Base-by-base conservation (phyloP, 169 alveolate species). In the Neospora caninum region DNA sequence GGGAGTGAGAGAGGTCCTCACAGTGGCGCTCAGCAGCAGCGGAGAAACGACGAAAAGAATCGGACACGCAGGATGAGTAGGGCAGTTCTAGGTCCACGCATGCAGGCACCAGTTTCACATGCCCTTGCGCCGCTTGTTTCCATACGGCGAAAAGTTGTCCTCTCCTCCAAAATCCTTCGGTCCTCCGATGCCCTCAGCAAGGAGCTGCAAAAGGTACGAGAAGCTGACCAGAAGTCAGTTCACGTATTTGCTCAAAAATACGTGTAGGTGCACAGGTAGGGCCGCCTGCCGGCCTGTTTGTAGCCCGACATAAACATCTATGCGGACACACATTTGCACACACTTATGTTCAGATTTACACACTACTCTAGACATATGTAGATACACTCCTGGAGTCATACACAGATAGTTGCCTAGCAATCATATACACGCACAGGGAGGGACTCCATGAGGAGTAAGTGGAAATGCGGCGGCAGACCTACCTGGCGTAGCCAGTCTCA, bases 131-230 rank as follows among this genome's bases (percentile, higher is more conserved):
- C 49, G 29, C 20, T 78, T n/a, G 86, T 38, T 25, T 18, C 10
- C 29, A 38, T 78, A 13, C 39, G 86, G 13, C 39, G n/a, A 16
- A n/a, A 38, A 20, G 49, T 78, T 20, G 49, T n/a, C 45, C 86
- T 78, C 43, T 78, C 86, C 10, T 18, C 27, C 13, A 78, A 78
- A 78, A n/a, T 43, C 45, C 86, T 78, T 7, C 39, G 86, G 45
- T 78, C 86, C 20, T 78, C 86, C 22, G 45, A 16, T 20, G 86
- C 86, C 45, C 86, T 78, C 27, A 78, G 45, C 42, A 20, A n/a
- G 45, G 43, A 78, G 31, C 86, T 78, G 43, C 86, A 78, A n/a
- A 78, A 78, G 86, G 86, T 78, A n/a, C 22, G 86, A 70, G 39
- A n/a, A n/a, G n/a, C n/a, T n/a, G n/a, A n/a, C 18, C 18, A 27